phyloP scores from a whole-genome alignment of 164 flowering plant species.

The Cinnamomum micranthum region DNA sequence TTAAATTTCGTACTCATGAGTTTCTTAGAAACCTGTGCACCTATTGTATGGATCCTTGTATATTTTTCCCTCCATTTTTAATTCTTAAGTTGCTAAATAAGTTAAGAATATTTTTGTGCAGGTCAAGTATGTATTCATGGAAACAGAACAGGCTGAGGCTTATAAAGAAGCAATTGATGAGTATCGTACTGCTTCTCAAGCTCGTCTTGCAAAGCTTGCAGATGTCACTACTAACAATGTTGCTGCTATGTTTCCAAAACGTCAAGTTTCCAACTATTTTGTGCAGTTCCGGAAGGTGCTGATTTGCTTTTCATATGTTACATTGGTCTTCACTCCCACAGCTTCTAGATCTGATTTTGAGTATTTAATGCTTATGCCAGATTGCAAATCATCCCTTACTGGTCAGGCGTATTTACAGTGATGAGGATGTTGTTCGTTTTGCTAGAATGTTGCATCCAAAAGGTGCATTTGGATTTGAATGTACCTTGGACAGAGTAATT shows the following conservation, averaged over 20 bases:
- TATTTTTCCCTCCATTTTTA: not conserved
- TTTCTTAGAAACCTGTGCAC: not conserved
- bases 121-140: slow-evolving; percentile 84
- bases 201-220: slow-evolving; percentile 51
- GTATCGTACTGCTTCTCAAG: slow-evolving; percentile 72
- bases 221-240: slow-evolving; percentile 22
- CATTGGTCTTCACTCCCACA: not conserved
- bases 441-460: slow-evolving; percentile 69
- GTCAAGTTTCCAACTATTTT: slow-evolving; percentile 90
- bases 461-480: slow-evolving; percentile 91
- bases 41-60: not conserved
- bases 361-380: slow-evolving; percentile 31
- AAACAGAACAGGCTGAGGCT: slow-evolving; percentile 59
- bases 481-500: slow-evolving; percentile 78
- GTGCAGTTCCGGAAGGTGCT: slow-evolving; percentile 86
- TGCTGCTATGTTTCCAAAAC: slow-evolving; percentile 53
- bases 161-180: slow-evolving; percentile 90
- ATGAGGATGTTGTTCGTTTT: slow-evolving; percentile 70
- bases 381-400: slow-evolving; percentile 97
- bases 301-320: slow-evolving; percentile 1
- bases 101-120: slow-evolving; percentile 28
- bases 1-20: not conserved
- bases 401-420: slow-evolving; percentile 81
- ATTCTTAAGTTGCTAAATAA: not conserved
- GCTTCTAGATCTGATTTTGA: slow-evolving; percentile 13